Base-by-base conservation (phyloP, 305 asterid genomes). In the Fraxinus greggii region DNA sequence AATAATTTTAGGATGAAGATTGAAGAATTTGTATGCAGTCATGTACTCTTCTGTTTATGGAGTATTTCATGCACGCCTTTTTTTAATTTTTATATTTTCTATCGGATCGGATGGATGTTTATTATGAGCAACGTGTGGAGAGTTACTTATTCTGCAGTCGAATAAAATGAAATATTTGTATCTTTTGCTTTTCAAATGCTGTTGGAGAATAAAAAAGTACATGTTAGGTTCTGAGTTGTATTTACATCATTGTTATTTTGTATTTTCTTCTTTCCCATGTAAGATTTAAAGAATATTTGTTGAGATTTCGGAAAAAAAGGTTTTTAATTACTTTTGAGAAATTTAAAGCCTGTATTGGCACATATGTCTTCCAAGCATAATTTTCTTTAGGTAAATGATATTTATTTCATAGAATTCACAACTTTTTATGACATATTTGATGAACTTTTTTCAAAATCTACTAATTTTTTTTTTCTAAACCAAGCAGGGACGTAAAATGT, bases 1-100 rank as follows among this genome's bases (percentile, higher is more conserved):
- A 79, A 84, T 48, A 51, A 4, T 56, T 79, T 84, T 51, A 69
- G 13, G 67, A 72, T 76, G 84, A 17, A 78, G 74, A 70, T 7
- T 56, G 79, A 63, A 17, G 26, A 65, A 40, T 81, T 76, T 77
- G 81, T 32, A 80, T 84, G 77, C 19, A 9, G n/a, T 26, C 73
- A 9, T 67, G 36, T 28, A 10, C 73, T 67, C 36, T 65, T 65
- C 36, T 67, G 33, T 28, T 67, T 13, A 67, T 26, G 2, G 21
- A 28, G n/a, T 21, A 59, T 59, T 59, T n/a, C 35, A 10, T 24
- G 19, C 35, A 12, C 33, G 0, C 5, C 36, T 9, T 61, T 51
- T 61, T 23, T 61, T 21, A 1, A 0, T 9, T 65, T 65, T 0
- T 54, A 17, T 3, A 21, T 63, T 63, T 63, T 61, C 6, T 8